A percentile compares a stretch with the other conserved stretches of the same genome.
These are phyloP conservation scores for Fusarium anguioides DNA, from an alignment of 2,329 filamentous ascomycete genomes.

Conservation along the genomic window DNA sequence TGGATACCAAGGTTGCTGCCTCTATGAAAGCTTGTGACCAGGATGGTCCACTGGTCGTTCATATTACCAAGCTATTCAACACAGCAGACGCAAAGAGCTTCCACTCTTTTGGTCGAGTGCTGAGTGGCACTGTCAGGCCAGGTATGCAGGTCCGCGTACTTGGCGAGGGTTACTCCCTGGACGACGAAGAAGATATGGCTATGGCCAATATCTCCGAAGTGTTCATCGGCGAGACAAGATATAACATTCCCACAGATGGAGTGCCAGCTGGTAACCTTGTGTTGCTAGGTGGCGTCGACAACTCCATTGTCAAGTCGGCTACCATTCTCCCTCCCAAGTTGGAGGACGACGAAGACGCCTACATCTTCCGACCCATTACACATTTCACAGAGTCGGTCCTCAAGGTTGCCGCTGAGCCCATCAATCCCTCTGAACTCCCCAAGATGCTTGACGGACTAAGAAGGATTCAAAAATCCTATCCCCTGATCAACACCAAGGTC, in stretches of 20 bases:
- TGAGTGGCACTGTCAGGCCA: conserved; percentile 89
- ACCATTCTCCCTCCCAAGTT: conserved; percentile 85
- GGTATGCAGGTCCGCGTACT: conserved; percentile 88
- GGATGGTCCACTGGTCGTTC: conserved; percentile 90
- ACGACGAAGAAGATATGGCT: conserved; percentile 98
- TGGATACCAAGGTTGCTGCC: conserved; percentile 82
- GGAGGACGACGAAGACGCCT: conserved; percentile 88
- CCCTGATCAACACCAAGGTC: conserved; percentile 94
- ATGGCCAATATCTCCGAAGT: conserved; percentile 85
- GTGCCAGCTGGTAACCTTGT: conserved; percentile 95
- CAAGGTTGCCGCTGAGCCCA: conserved; percentile 97
- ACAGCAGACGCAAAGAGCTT: conserved; percentile 91
- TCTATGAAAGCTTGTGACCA: conserved; percentile 87
- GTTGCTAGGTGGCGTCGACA: conserved; percentile 91
- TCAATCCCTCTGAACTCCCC: conserved; percentile 96
- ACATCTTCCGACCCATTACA: conserved; percentile 91
- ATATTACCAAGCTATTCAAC: conserved; percentile 94
- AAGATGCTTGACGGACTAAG: conserved; percentile 98
- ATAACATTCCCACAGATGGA: conserved; percentile 91
- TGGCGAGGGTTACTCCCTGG: conserved; percentile 93
- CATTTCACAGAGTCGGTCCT: conserved; percentile 98
- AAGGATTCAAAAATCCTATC: conserved; percentile 98
- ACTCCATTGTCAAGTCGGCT: conserved; percentile 97
- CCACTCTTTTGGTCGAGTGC: conserved; percentile 87
- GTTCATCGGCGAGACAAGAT: conserved; percentile 91